These are phyloP conservation scores for Dendrobium chrysotoxum DNA, from an alignment of 106 monocot genomes.

Conservation along the genomic window DNA sequence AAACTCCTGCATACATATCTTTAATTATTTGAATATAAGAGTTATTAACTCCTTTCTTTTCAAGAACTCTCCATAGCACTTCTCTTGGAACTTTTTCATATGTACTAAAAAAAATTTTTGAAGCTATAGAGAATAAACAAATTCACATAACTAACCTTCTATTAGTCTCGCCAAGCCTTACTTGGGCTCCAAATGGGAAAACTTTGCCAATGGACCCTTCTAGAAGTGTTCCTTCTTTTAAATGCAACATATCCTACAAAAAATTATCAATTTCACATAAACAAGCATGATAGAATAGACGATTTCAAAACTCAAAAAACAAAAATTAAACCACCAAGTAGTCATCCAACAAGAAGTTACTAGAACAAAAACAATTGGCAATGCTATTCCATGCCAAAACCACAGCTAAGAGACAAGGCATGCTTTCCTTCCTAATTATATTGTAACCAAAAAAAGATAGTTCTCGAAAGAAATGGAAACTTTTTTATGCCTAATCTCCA, in stretches of 20 bases:
- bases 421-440: not conserved
- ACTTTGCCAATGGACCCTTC: conserved; percentile 77
- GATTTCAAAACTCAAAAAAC: not conserved
- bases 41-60: no score
- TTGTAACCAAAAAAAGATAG: not conserved
- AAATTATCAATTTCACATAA: conserved; percentile 6
- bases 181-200: conserved; percentile 86
- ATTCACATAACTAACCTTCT: conserved; percentile 45
- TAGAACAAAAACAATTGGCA: not conserved
- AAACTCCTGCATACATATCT: no score
- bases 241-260: conserved; percentile 58
- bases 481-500: not conserved
- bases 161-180: conserved; percentile 71
- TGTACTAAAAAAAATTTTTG: no score
- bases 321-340: not conserved
- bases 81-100: no score
- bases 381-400: not conserved
- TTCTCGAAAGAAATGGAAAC: not conserved
- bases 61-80: no score
- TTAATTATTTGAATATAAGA: no score
- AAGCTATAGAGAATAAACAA: not conserved
- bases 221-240: conserved; percentile 88
- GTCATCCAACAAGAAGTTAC: not conserved
- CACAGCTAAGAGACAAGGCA: not conserved
- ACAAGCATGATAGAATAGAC: not conserved